Percentiles rank a stretch among this genome's conserved stretches.
phyloP scores from a whole-genome alignment of 2,329 filamentous ascomycete genomes.

The Fusarium oligoseptatum region DNA sequence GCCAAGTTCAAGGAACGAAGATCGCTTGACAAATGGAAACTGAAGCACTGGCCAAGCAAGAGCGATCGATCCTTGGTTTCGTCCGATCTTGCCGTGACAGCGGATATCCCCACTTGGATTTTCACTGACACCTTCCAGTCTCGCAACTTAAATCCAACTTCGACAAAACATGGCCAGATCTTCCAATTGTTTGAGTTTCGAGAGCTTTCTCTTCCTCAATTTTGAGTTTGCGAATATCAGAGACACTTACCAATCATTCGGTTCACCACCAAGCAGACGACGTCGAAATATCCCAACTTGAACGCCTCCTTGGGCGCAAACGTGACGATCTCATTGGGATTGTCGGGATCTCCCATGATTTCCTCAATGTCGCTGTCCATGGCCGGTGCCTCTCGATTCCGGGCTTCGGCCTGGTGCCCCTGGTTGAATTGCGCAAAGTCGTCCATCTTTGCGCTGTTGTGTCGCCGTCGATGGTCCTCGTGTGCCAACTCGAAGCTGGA shows the following conservation, averaged over 20 bases:
- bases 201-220: background rate
- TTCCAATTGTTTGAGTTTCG: background rate
- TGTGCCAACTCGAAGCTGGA: background rate
- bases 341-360: slow-evolving; percentile 30
- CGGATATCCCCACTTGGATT: slow-evolving; percentile 41
- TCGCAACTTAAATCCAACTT: slow-evolving; percentile 42
- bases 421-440: slow-evolving; percentile 44
- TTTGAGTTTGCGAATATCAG: background rate
- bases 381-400: slow-evolving; percentile 12
- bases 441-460: slow-evolving; percentile 39
- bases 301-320: slow-evolving; percentile 52
- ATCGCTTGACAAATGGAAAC: slow-evolving; percentile 32
- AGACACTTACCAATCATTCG: slow-evolving; percentile 53
- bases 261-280: slow-evolving; percentile 53
- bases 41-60: slow-evolving; percentile 24
- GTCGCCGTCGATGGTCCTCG: background rate
- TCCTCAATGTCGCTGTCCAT: slow-evolving; percentile 37
- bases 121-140: slow-evolving; percentile 2
- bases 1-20: background rate
- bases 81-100: slow-evolving; percentile 16
- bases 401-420: slow-evolving; percentile 11
- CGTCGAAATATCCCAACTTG: slow-evolving; percentile 53
- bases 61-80: slow-evolving; percentile 20
- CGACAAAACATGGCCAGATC: slow-evolving; percentile 21
- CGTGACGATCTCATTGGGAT: slow-evolving; percentile 50